These are phyloP conservation scores for Letharia columbiana DNA, from an alignment of 495 filamentous ascomycete genomes.

Conservation along the genomic window DNA sequence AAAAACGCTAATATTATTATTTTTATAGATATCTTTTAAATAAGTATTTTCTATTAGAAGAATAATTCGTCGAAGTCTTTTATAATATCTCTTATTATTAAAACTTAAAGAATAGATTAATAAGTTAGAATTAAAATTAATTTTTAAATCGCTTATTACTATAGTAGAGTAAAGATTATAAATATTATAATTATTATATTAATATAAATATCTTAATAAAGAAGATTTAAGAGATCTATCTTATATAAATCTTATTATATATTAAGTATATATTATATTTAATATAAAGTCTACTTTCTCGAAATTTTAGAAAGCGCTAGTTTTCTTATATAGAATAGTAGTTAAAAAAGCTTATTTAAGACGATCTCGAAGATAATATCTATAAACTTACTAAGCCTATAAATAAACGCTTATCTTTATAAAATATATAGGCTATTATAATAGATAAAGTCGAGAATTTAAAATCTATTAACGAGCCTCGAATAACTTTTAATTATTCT, in stretches of 20 bases:
- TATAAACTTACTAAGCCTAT: background rate
- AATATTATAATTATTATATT: background rate
- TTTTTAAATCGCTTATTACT: background rate
- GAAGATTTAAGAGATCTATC: background rate
- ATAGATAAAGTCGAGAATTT: background rate
- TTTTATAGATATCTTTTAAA: no score
- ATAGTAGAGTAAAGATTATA: background rate
- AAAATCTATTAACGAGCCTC: background rate
- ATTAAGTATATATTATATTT: background rate
- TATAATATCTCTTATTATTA: background rate
- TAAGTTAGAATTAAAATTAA: background rate
- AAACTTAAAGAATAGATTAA: background rate
- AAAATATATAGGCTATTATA: background rate
- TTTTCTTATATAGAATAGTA: no score
- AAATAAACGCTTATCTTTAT: background rate
- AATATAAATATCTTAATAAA: background rate
- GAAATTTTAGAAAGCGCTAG: no score
- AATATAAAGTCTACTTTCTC: background rate
- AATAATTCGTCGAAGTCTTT: no score
- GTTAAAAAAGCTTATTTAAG: background rate
- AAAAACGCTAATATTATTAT: no score
- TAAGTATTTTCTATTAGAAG: no score
- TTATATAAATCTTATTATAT: background rate
- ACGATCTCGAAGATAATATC: background rate
- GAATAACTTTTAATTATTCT: slow-evolving; percentile 3